Conservation (phyloP, 768 basidiomycete genomes). For the Leccinellum rugosiceps region DNA sequence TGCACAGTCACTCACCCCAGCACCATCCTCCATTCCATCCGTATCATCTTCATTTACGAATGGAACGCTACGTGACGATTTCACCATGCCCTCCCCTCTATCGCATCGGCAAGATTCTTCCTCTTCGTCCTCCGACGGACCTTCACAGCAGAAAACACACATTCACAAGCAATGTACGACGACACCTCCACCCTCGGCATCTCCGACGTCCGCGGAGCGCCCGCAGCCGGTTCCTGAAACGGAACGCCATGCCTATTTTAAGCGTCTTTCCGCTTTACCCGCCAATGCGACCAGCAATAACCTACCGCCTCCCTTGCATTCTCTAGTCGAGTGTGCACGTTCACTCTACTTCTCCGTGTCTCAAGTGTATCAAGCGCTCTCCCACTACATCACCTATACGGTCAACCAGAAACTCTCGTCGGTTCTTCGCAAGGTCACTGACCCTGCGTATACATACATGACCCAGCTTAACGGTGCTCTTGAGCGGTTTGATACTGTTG, state of each 20-base stretch:
- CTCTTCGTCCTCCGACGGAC: slow-evolving; percentile 37
- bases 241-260: slow-evolving; percentile 92
- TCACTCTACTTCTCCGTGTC: slow-evolving; percentile 90
- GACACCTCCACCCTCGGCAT: slow-evolving; percentile 34
- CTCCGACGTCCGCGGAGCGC: slow-evolving; percentile 38
- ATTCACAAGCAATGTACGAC: slow-evolving; percentile 24
- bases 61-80: slow-evolving; percentile 25
- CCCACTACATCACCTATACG: slow-evolving; percentile 82
- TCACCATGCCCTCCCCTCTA: slow-evolving; percentile 37
- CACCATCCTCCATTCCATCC: slow-evolving; percentile 9
- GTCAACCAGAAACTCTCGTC: slow-evolving; percentile 80
- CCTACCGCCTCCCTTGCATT: slow-evolving; percentile 66
- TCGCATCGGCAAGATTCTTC: slow-evolving; percentile 46
- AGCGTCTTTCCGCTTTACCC: slow-evolving; percentile 79
- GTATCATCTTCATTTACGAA: slow-evolving; percentile 11
- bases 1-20: slow-evolving; percentile 28
- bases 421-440: slow-evolving; percentile 79
- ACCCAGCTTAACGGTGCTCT: slow-evolving; percentile 80
- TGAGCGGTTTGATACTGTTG: slow-evolving; percentile 86
- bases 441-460: slow-evolving; percentile 81
- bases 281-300: slow-evolving; percentile 55
- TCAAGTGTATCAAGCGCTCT: slow-evolving; percentile 85
- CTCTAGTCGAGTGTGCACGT: slow-evolving; percentile 82
- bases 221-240: slow-evolving; percentile 52
- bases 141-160: slow-evolving; percentile 20